Base-by-base conservation (phyloP, 305 asterid genomes). In the Fraxinus floribunda region DNA sequence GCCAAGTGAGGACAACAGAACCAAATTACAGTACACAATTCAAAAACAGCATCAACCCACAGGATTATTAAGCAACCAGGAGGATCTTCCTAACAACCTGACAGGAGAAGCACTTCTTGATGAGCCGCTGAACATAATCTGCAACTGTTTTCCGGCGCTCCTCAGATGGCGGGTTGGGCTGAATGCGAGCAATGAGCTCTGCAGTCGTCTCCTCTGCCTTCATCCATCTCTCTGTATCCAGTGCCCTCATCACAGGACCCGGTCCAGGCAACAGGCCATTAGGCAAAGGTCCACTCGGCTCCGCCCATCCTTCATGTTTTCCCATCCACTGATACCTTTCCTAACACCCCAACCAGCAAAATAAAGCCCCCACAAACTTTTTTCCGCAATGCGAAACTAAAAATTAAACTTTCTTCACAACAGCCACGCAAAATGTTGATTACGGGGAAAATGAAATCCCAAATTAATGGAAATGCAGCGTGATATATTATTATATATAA, bases 201-300 rank as follows among this genome's bases (percentile, higher is more conserved):
- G 97, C 92, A 60, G 97, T 94, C 87, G 97, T 91, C 90, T 92
- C 97, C 90, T 95, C 99, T 10, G 97, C 98, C 82, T 79, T 93
- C 78, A 79, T 82, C 99, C 98, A 95, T 84, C 97, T 89, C 41
- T 93, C 97, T 1, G 89, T 70, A 83, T 95, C 95, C 13, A 92
- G 88, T 38, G 87, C 87, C 80, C 76, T 86, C 86, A 90, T 83
- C 81, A 91, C 90, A 0, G 92, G 93, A 52, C 89, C 94, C 18
- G 97, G 92, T 86, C 93, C 90, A 20, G 94, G 95, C 92, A 92
- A 82, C 71, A 95, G 89, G 86, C 98, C 99, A 76, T 89, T 94
- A 20, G 93, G 98, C 85, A 88, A 82, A 2, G 83, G 91, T 91
- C 92, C 95, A 87, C 85, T 90, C 72, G 91, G 86, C 93, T 91